These are phyloP conservation scores for Lathyrus oleraceus DNA, from an alignment of 306 rosid genomes.

Conservation along the genomic window DNA sequence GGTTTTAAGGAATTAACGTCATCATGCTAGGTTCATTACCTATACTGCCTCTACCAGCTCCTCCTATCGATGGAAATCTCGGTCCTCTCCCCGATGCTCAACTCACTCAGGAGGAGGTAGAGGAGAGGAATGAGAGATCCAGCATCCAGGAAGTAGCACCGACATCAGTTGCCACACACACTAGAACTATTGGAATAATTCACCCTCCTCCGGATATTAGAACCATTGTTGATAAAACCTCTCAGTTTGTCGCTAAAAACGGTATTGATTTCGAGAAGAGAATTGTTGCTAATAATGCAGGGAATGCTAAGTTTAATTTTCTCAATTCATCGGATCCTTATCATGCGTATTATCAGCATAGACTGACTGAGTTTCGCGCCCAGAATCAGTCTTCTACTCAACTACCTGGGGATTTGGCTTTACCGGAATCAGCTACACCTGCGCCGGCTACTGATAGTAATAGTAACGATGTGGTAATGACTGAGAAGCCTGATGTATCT, in stretches of 20 bases:
- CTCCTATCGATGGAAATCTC: slow-evolving; percentile 70
- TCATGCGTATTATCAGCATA: slow-evolving; percentile 89
- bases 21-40: slow-evolving; percentile 72
- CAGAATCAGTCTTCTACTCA: slow-evolving; percentile 63
- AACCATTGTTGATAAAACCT: slow-evolving; percentile 86
- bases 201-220: slow-evolving; percentile 90
- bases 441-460: slow-evolving; percentile 51
- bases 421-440: slow-evolving; percentile 43
- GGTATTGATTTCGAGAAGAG: slow-evolving; percentile 93
- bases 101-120: slow-evolving; percentile 41
- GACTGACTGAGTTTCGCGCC: slow-evolving; percentile 79
- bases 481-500: slow-evolving; percentile 58
- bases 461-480: slow-evolving; percentile 45
- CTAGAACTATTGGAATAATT: slow-evolving; percentile 90
- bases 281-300: slow-evolving; percentile 75
- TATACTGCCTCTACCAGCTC: slow-evolving; percentile 88
- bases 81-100: slow-evolving; percentile 67
- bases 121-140: slow-evolving; percentile 39
- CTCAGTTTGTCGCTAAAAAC: slow-evolving; percentile 85
- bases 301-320: slow-evolving; percentile 83
- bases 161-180: slow-evolving; percentile 70
- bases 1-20: slow-evolving; percentile 13
- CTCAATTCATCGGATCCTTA: slow-evolving; percentile 71
- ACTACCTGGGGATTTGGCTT: slow-evolving; percentile 52
- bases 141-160: slow-evolving; percentile 43